Conservation (phyloP, 768 basidiomycete species). For the Pulveroboletus sp. region DNA sequence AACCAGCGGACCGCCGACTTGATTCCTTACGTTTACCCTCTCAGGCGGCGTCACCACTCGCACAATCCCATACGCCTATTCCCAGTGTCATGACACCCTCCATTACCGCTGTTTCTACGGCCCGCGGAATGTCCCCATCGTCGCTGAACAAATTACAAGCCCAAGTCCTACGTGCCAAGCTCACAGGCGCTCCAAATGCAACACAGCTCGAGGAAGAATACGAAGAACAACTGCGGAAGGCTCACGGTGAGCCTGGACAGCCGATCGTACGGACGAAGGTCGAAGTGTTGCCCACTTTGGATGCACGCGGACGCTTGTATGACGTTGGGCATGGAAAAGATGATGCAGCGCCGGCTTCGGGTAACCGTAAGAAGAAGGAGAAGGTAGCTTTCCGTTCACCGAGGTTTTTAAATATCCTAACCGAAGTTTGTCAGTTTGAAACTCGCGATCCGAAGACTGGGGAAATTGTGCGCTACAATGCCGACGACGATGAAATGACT, state of each 20-base stretch:
- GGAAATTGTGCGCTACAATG: conserved; percentile 82
- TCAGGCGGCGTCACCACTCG: conserved; percentile 53
- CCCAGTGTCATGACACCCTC: conserved; percentile 88
- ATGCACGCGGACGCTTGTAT: conserved; percentile 80
- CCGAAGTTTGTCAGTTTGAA: conserved; percentile 53
- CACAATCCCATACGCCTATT: conserved; percentile 75
- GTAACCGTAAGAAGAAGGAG: conserved; percentile 78
- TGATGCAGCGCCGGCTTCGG: conserved; percentile 47
- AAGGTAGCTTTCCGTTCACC: conserved; percentile 40
- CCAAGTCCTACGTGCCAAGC: conserved; percentile 84
- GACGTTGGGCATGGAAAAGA: conserved; percentile 83
- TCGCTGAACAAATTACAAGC: conserved; percentile 92
- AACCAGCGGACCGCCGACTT: conserved; percentile 46
- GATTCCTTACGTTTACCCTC: conserved; percentile 62
- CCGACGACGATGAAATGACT: conserved; percentile 83
- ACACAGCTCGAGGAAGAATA: conserved; percentile 80
- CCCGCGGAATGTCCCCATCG: conserved; percentile 61
- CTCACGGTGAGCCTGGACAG: conserved; percentile 40
- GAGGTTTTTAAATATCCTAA: conserved; percentile 1
- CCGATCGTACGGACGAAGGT: conserved; percentile 54
- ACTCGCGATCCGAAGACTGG: conserved; percentile 89
- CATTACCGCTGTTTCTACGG: conserved; percentile 26
- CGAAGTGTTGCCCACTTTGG: conserved; percentile 85
- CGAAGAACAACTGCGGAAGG: conserved; percentile 58
- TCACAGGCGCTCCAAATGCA: conserved; percentile 79